phyloP scores from a whole-genome alignment of 2,329 filamentous ascomycete species.

The Penicillium brevicompactum region DNA sequence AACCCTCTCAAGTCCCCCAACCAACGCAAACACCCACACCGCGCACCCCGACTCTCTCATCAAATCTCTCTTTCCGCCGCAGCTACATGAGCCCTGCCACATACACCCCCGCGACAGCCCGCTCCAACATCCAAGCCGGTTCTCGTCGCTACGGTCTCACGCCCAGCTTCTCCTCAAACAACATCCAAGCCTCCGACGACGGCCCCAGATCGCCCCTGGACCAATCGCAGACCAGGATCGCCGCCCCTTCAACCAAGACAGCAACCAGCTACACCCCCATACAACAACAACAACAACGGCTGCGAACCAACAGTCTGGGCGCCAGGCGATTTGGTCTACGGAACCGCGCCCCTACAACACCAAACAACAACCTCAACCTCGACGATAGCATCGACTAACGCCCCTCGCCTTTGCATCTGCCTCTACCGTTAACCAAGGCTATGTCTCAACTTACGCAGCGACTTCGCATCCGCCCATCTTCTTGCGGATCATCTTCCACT shows the following conservation, averaged over 20 bases:
- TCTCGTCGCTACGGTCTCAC: constrained; percentile 42
- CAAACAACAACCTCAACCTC: constrained; percentile 30
- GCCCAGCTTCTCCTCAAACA: constrained; percentile 18
- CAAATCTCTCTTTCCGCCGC: constrained; percentile 40
- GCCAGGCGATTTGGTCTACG: constrained; percentile 38
- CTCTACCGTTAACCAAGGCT: not conserved
- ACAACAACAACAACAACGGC: constrained; percentile 38
- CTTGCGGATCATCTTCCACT: not conserved
- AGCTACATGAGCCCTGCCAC: constrained; percentile 36
- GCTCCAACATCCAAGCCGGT: constrained; percentile 45
- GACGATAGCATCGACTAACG: constrained; percentile 36
- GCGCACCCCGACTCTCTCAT: constrained; percentile 32
- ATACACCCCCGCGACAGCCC: constrained; percentile 39
- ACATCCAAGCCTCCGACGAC: constrained; percentile 25
- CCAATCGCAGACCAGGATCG: constrained; percentile 34
- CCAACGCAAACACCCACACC: constrained; percentile 17
- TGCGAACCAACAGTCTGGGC: constrained; percentile 41
- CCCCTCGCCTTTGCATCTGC: not conserved
- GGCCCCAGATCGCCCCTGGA: constrained; percentile 24
- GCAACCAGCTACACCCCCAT: constrained; percentile 43
- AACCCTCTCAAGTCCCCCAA: constrained; percentile 23
- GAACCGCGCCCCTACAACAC: constrained; percentile 29
- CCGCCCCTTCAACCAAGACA: constrained; percentile 37
- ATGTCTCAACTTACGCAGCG: not conserved
- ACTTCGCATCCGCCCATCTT: not conserved